Evolutionary conservation across 179 eudicot genomes (phyloP).

Genomic region (Nepenthes alata): DNA sequence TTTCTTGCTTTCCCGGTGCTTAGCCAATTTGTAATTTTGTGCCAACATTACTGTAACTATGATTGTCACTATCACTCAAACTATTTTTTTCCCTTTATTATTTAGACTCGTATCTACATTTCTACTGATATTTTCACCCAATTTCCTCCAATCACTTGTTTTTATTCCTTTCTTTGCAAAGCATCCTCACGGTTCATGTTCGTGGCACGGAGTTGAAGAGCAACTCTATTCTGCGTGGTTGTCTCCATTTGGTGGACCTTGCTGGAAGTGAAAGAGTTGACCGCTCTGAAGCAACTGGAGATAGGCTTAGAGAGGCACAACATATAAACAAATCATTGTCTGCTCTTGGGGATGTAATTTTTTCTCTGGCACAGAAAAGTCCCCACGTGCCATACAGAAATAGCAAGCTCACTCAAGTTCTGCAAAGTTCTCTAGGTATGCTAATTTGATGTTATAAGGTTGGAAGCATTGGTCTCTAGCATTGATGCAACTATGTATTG

Average conservation of each 20-base stretch:
- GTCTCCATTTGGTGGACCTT: slow-evolving; percentile 90
- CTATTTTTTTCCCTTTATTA: too few relatives aligned
- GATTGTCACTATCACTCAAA: too few relatives aligned
- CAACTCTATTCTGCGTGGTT: slow-evolving; percentile 61
- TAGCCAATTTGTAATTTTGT: not conserved
- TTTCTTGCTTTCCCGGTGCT: slow-evolving; percentile 11
- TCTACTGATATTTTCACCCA: too few relatives aligned
- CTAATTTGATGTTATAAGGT: not conserved
- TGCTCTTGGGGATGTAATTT: slow-evolving; percentile 90
- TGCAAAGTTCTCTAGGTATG: slow-evolving; percentile 85
- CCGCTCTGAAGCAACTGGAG: slow-evolving; percentile 93
- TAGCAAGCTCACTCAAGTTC: slow-evolving; percentile 94
- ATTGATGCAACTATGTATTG: too few relatives aligned
- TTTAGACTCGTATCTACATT: too few relatives aligned
- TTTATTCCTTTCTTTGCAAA: slow-evolving; percentile 21
- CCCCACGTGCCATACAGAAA: slow-evolving; percentile 89
- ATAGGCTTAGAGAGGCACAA: slow-evolving; percentile 83
- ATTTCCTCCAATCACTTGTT: not conserved
- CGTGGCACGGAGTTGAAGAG: slow-evolving; percentile 79
- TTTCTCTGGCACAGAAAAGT: slow-evolving; percentile 78
- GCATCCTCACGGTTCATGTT: slow-evolving; percentile 92
- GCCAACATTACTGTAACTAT: too few relatives aligned
- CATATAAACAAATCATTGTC: slow-evolving; percentile 92
- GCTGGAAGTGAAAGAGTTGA: slow-evolving; percentile 99
- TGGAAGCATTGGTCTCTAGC: too few relatives aligned